phyloP scores from a whole-genome alignment of 2,329 filamentous ascomycete genomes.

The Didymellaceae sp. region DNA sequence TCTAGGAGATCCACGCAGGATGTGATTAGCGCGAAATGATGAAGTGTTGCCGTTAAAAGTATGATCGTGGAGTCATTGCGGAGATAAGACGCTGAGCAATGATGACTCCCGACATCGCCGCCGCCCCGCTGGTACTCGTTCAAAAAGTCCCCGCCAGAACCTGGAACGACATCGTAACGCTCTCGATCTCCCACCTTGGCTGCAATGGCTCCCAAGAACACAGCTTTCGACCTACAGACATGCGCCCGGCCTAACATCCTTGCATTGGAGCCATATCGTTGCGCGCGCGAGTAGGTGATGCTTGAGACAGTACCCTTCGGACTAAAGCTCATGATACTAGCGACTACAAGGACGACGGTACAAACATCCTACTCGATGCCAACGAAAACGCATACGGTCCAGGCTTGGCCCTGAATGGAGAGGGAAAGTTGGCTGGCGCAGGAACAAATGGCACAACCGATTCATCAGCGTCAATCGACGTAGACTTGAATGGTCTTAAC shows the following conservation, averaged over 20 bases:
- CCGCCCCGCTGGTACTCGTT: slow-evolving; percentile 29
- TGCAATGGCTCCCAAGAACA: slow-evolving; percentile 36
- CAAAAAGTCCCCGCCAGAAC: slow-evolving; percentile 35
- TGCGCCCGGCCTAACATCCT: slow-evolving; percentile 62
- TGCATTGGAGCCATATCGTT: slow-evolving; percentile 60
- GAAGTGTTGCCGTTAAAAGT: background rate
- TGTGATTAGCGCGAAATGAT: background rate
- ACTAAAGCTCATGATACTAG: slow-evolving; percentile 54
- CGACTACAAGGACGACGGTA: slow-evolving; percentile 99
- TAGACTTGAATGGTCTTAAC: slow-evolving; percentile 84
- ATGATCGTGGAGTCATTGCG: slow-evolving; percentile 12
- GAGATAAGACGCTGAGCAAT: background rate
- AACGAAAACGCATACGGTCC: slow-evolving; percentile 98
- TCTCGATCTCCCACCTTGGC: slow-evolving; percentile 3
- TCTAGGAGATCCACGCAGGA: background rate
- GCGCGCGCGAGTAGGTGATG: slow-evolving; percentile 59
- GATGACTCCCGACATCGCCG: slow-evolving; percentile 30
- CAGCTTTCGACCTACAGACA: slow-evolving; percentile 56
- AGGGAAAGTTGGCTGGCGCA: slow-evolving; percentile 57
- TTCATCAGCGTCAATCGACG: slow-evolving; percentile 57
- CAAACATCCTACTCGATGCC: slow-evolving; percentile 92
- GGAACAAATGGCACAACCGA: slow-evolving; percentile 42
- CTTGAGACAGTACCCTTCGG: slow-evolving; percentile 10
- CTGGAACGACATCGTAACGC: slow-evolving; percentile 6
- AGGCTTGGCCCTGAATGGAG: slow-evolving; percentile 64